These are phyloP conservation scores for Diaporthe sp. DNA, from an alignment of 2,329 filamentous ascomycete genomes.

Conservation along the genomic window DNA sequence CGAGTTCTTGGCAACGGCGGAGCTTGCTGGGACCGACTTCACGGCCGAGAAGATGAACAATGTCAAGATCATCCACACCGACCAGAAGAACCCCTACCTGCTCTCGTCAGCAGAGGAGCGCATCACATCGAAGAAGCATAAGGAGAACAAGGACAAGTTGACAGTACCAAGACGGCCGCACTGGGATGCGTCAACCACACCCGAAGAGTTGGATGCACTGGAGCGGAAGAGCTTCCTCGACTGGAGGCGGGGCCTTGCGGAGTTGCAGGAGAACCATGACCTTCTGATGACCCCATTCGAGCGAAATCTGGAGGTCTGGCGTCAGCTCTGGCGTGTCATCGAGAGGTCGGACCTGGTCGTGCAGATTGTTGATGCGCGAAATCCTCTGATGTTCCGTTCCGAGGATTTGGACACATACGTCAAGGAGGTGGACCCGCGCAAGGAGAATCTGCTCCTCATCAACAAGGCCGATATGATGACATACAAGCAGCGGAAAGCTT, in stretches of 20 bases:
- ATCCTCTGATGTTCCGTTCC: constrained; percentile 92
- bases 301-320: constrained; percentile 96
- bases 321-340: constrained; percentile 97
- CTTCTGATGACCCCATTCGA: constrained; percentile 98
- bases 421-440: constrained; percentile 88
- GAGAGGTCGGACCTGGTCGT: constrained; percentile 96
- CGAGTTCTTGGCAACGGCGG: constrained; percentile 95
- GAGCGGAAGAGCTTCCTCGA: constrained; percentile 86
- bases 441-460: constrained; percentile 91
- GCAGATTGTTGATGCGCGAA: constrained; percentile 97
- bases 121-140: constrained; percentile 82
- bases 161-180: constrained; percentile 91
- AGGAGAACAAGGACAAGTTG: constrained; percentile 80
- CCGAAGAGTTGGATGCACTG: constrained; percentile 80
- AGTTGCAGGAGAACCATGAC: constrained; percentile 94
- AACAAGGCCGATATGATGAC: constrained; percentile 99
- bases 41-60: constrained; percentile 99
- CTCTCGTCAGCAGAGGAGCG: constrained; percentile 88
- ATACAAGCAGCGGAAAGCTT: constrained; percentile 80
- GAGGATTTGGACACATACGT: constrained; percentile 95
- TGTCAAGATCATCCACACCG: constrained; percentile 97
- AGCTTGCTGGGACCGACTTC: constrained; percentile 98
- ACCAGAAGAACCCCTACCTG: constrained; percentile 95
- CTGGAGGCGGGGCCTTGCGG: constrained; percentile 91
- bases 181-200: constrained; percentile 90